Evolutionary conservation across 768 basidiomycete genomes (phyloP), one percentile per base, ranked within the genome.

Genomic region (Lentinula guzmanii): DNA sequence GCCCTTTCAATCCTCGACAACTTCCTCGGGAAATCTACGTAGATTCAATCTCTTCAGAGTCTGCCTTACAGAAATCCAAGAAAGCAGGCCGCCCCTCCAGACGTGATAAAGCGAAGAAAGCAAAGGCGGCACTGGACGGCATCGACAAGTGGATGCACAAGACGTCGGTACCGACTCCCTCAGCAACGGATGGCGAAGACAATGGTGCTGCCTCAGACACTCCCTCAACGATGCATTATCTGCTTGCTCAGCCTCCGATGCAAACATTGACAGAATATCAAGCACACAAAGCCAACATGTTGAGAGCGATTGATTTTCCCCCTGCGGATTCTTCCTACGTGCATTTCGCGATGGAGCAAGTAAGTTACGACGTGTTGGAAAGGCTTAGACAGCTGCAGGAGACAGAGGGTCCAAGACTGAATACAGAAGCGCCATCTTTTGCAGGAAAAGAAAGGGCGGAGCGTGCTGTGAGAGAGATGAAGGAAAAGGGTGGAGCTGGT

Each of bases 21-120:
- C 74, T 93, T 5, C 91, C 91, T 16, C 81, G 89, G 28, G 90
- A 91, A 65, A 72, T 84, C n/a, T 83, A 83, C 59, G 70, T 79
- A n/a, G 62, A 68, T 39, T 64, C 64, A 2, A 63, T 70, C 24
- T 59, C 68, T 10, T 52, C 60, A 2, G 74, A 73, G 5, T 54
- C 63, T 2, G 62, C 61, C 15, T 67, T 58, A 28, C 69, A 75
- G 37, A 85, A 79, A 70, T 82, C 83, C 69, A 86, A 79, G 68
- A 52, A 52, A 33, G n/a, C 35, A 35, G 89, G 89, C 6, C 80
- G 89, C 0, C 87, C 86, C 1, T 78, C 85, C 4, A 86, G 76
- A 65, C 79, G 82, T 3, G 88, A 88, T 51, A 85, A 80, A 69
- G 72, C 72, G 3, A 80, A 79, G 65, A 86, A 80, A 70, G 81